phyloP scores from a whole-genome alignment of 805 yeast genomes.

The Tetrapisispora pingtungensis region DNA sequence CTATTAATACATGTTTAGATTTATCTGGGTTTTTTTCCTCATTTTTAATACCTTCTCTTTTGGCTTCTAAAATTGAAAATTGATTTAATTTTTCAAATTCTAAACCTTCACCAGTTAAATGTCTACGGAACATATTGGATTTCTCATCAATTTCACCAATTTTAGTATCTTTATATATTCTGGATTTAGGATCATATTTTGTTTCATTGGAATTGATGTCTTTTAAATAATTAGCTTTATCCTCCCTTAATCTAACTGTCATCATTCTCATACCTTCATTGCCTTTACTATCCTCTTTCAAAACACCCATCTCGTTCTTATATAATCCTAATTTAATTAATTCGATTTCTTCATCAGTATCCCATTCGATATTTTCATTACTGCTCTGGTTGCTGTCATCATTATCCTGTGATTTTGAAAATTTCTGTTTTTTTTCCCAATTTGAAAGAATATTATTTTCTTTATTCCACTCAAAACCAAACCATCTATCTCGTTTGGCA shows the following conservation, averaged over 20 bases:
- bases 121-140: constrained; percentile 42
- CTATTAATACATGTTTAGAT: constrained; percentile 24
- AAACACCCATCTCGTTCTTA: constrained; percentile 14
- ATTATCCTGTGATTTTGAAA: constrained; percentile 7
- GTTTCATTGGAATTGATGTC: constrained; percentile 38
- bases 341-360: constrained; percentile 38
- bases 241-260: constrained; percentile 57
- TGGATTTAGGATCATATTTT: constrained; percentile 46
- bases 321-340: constrained; percentile 32
- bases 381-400: too few species aligned
- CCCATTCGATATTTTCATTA: constrained; percentile 16
- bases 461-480: constrained; percentile 58
- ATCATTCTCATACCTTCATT: constrained; percentile 5
- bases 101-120: constrained; percentile 46
- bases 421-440: constrained; percentile 29
- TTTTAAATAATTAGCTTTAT: constrained; percentile 60
- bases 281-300: constrained; percentile 14
- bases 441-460: constrained; percentile 42
- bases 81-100: constrained; percentile 40
- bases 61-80: constrained; percentile 40
- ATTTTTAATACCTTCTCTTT: constrained; percentile 21
- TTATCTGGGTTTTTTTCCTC: constrained; percentile 20
- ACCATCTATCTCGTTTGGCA: constrained; percentile 71
- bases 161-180: constrained; percentile 29
- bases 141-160: constrained; percentile 31